Base-by-base conservation (phyloP, 148 eudicot species). In the Camellia granthamiana region DNA sequence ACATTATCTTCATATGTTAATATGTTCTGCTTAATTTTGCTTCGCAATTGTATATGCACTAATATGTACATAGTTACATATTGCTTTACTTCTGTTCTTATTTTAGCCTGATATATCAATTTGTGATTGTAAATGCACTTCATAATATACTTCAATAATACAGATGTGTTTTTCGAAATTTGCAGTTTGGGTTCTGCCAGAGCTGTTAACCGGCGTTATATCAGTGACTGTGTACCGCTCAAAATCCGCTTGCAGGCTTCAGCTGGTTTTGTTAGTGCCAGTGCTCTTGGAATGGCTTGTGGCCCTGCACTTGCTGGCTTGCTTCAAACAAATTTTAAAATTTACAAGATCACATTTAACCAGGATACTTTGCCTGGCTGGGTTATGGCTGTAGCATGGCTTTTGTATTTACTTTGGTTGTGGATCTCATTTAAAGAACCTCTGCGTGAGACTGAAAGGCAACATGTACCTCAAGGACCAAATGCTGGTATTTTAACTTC, bases 261-360 rank as follows among this genome's bases (percentile, higher is more conserved):
- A 74, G 97, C 97, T 44, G 97, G 89, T 76, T 92, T 92, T 79
- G 97, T 92, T 65, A 92, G 97, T 83, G 97, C 97, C 55, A 92
- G 97, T 86, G 97, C 94, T 80, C 90, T 91, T 65, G 97, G 97
- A 81, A 92, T 92, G 97, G 97, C 97, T 66, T 92, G 97, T 88
- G 97, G 97, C 18, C 97, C 97, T 61, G 97, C 97, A 63, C 84
- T 92, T 81, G 97, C 90, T 83, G 94, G 97, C 23, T 78, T 90
- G 64, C 92, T 92, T 72, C 97, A 92, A 78, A 85, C 80, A 7
- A 79, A 92, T 52, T 90, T 91, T 67, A 92, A 80, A 74, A 76
- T 92, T 62, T 87, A 88, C 62, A 91, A 84, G 83, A 12, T 89
- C 66, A 92, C 97, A 42, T 81, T 90, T 82, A 85, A 90, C 81